phyloP scores from a whole-genome alignment of 768 basidiomycete species.

The Boletus rufocinnamomeus region DNA sequence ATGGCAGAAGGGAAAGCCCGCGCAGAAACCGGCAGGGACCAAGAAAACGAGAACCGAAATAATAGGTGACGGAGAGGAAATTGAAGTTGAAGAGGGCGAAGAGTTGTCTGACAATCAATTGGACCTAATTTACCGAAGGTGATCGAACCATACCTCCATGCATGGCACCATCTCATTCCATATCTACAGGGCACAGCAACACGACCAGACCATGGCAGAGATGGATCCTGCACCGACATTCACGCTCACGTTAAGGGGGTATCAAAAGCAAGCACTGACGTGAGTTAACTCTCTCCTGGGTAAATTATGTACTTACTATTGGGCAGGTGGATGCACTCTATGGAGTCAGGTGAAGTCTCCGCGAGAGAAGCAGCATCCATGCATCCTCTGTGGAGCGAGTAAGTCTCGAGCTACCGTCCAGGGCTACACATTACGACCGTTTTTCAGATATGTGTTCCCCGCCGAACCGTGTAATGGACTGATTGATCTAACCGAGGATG shows the following conservation, averaged over 20 bases:
- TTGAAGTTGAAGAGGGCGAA: slow-evolving; percentile 82
- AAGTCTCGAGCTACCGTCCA: slow-evolving; percentile 28
- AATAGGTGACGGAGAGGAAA: slow-evolving; percentile 80
- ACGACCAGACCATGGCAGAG: slow-evolving; percentile 73
- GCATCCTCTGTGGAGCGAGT: slow-evolving; percentile 97
- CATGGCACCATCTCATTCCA: slow-evolving; percentile 6
- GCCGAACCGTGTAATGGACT: slow-evolving; percentile 54
- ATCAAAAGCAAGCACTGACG: slow-evolving; percentile 92
- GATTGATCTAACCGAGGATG: slow-evolving; percentile 82
- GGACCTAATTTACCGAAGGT: slow-evolving; percentile 85
- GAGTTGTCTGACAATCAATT: slow-evolving; percentile 81
- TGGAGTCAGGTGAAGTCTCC: slow-evolving; percentile 74
- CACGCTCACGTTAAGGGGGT: slow-evolving; percentile 71
- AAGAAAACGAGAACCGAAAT: slow-evolving; percentile 60
- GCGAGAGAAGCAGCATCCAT: slow-evolving; percentile 72
- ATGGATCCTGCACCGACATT: slow-evolving; percentile 85
- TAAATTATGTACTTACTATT: neutral
- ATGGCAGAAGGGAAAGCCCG: slow-evolving; percentile 44
- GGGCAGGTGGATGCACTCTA: slow-evolving; percentile 85
- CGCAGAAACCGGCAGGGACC: slow-evolving; percentile 35
- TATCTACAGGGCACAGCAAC: slow-evolving; percentile 70
- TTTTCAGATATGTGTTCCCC: slow-evolving; percentile 71
- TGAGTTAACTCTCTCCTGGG: slow-evolving; percentile 35
- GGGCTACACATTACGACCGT: slow-evolving; percentile 1
- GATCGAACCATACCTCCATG: neutral